Evolutionary conservation across 1,139 yeast genomes (phyloP), one percentile per base, ranked within the genome.

Genomic region (Kluyveromyces marxianus): DNA sequence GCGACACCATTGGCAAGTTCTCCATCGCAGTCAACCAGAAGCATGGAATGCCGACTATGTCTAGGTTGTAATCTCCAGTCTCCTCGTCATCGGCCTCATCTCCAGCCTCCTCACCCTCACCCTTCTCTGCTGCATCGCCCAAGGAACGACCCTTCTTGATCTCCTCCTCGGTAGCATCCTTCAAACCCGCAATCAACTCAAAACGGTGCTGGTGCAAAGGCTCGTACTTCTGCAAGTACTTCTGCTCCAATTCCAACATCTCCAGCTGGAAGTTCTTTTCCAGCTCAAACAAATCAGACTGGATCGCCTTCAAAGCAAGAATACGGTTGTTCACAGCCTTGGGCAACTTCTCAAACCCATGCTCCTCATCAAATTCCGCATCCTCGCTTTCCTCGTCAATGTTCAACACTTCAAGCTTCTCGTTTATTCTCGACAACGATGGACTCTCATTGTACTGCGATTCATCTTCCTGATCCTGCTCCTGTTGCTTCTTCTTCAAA

Each of bases 21-120:
- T 86, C 94, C 69, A 92, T 73, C 6, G 97, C 95, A 25, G 97
- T 92, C 60, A 90, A 75, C 99, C 99, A 92, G 74, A 92, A 92
- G 47, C 86, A 81, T 46, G 98, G 97, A 58, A 92, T 79, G 55
- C 99, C 99, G 30, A 69, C 72, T 28, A 68, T 70, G 25, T 70
- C 76, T 7, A 69, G 77, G 7, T 70, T 75, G 5, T 68, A 76
- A 10, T 67, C 75, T 5, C 69, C 76, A 24, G 69, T 75, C 7
- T 54, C 58, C 7, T 55, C 71, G 3, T 71, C 76, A 5, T 71
- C 77, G 4, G 69, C 75, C 10, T 71, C 78, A 32, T 75, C 78
- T 25, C 65, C 70, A 6, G 62, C 71, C 4, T 69, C 76, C 2
- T 65, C 73, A 3, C n/a, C 39, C 8, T 8, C 39, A 25, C 28